A percentile compares a stretch with the other conserved stretches of the same genome.
These are phyloP conservation scores for Hyphopichia fennica DNA, from an alignment of 1,139 yeast genomes.

Conservation along the genomic window DNA sequence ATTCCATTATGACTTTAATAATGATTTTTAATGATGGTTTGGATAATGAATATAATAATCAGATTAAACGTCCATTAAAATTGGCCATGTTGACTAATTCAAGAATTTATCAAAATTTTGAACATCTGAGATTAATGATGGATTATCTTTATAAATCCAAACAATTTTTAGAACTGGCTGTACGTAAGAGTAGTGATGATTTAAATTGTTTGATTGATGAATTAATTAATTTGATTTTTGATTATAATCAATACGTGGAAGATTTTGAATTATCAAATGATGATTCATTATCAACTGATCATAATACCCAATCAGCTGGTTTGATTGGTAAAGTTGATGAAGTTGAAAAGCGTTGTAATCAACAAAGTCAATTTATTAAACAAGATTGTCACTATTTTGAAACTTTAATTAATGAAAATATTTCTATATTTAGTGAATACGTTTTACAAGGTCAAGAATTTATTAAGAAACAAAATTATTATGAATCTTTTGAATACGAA, in stretches of 20 bases:
- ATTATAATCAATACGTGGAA: slow-evolving; percentile 14
- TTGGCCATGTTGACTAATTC: background rate
- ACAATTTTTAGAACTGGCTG: background rate
- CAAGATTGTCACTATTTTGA: background rate
- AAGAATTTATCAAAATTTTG: slow-evolving; percentile 1
- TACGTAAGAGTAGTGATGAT: slow-evolving; percentile 10
- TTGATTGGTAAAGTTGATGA: background rate
- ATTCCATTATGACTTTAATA: background rate
- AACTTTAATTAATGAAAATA: background rate
- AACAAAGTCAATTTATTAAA: background rate
- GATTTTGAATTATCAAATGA: background rate
- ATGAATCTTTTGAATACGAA: slow-evolving; percentile 1
- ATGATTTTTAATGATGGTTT: background rate
- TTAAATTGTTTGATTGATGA: slow-evolving; percentile 12
- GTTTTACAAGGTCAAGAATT: background rate
- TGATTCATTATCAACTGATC: background rate
- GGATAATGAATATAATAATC: background rate
- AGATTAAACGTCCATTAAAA: background rate
- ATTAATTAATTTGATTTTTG: slow-evolving; percentile 15
- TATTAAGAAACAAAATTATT: background rate
- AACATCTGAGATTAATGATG: slow-evolving; percentile 2
- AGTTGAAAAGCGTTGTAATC: background rate
- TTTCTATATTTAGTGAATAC: slow-evolving; percentile 1
- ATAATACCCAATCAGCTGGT: background rate
- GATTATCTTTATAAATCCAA: background rate